Base-by-base conservation (phyloP, 306 rosid genomes). In the Medicago lupulina region DNA sequence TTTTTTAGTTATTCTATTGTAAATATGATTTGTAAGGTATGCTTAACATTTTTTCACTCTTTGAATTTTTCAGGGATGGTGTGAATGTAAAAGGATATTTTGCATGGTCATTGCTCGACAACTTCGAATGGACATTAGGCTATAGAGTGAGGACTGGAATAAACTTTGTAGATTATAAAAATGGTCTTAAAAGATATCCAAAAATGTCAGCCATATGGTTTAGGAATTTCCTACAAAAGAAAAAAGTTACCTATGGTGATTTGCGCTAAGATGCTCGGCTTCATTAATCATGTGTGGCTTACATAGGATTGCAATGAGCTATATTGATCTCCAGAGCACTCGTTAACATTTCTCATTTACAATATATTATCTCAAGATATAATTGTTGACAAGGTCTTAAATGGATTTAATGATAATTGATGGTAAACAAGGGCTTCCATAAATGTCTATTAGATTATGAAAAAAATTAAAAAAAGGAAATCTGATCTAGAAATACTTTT, bases 71-170 rank as follows among this genome's bases (percentile, higher is more conserved):
- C 5, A 85, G 91, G 79, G 65, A 74, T 38, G 93, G 96, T 0
- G 86, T 69, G 9, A 88, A 84, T 5, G 91, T 88, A 19, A 85
- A 85, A 25, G 93, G 93, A 3, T 88, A 85, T 49, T 90, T 88
- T 73, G 91, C 93, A 67, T 90, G 96, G 96, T 88, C 93, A 2
- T 68, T 90, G 47, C n/a, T 82, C 3, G 96, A 90, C 36, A 81
- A 82, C 49, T 87, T 82, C 11, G 93, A 90, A 77, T 90, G 96
- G 96, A 5, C 1, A 4, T 50, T 7, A 0, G 96, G 96, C 14
- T 87, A 78, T 11, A 70, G 75, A 0, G 62, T 75, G 3, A 82
- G 91, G 1, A 86, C 81, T 19, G 93, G 96, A 9, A 82, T 87
- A 46, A 54, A 73, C 66, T 88, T 53, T 15, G 84, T 87, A 14